Percentiles rank a stretch among this genome's conserved stretches.
Conservation (phyloP, 768 basidiomycete genomes). For the Ramaria sp. region DNA sequence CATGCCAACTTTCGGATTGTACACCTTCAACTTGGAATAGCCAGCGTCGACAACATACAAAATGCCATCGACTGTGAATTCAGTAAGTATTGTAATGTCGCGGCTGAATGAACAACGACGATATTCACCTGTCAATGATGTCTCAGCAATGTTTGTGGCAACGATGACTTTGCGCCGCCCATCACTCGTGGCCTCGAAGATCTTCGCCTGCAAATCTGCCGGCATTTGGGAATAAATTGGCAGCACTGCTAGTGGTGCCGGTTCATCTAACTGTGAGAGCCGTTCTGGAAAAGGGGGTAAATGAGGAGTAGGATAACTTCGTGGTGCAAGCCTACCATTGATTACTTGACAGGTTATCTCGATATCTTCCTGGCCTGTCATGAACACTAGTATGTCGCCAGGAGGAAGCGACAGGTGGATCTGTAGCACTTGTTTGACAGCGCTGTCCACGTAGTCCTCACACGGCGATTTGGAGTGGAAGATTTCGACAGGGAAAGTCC, state of each 20-base stretch:
- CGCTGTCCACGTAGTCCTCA: constrained; percentile 96
- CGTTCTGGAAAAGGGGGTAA: constrained; percentile 51
- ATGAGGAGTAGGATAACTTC: background rate
- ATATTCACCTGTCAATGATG: constrained; percentile 74
- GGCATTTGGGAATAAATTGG: constrained; percentile 99
- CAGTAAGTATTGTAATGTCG: background rate
- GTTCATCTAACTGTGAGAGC: constrained; percentile 83
- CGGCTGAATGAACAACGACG: background rate
- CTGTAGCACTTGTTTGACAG: constrained; percentile 95
- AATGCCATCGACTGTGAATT: constrained; percentile 79
- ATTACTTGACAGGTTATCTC: constrained; percentile 94
- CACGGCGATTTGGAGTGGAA: constrained; percentile 96
- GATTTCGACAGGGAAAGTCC: constrained; percentile 96
- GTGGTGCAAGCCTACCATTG: constrained; percentile 43
- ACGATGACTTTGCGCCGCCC: constrained; percentile 96
- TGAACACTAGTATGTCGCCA: constrained; percentile 95
- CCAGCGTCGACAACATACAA: constrained; percentile 94
- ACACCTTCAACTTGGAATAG: constrained; percentile 96
- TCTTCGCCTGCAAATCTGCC: constrained; percentile 95
- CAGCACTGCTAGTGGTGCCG: constrained; percentile 76
- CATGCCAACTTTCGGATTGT: constrained; percentile 99
- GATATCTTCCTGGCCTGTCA: constrained; percentile 99
- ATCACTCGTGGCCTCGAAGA: constrained; percentile 89
- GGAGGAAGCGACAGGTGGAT: constrained; percentile 89
- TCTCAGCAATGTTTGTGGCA: constrained; percentile 98